Evolutionary conservation across 495 filamentous ascomycete species (phyloP), one percentile per base, ranked within the genome.

Genomic region (Aspergillus hancockii): DNA sequence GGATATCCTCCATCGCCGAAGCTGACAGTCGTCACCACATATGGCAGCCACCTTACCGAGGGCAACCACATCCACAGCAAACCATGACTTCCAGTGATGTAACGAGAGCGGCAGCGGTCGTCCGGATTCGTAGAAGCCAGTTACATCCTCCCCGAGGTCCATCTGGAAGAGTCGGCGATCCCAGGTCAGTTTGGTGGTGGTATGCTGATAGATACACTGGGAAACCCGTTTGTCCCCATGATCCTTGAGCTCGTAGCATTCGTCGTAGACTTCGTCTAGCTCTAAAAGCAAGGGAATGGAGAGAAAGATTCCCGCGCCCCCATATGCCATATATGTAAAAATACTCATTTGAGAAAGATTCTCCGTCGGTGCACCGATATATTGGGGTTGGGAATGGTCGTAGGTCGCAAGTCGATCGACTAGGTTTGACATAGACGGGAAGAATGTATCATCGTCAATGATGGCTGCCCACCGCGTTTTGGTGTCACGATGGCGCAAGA

Each of bases 401-500:
- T 83, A 83, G 25, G 64, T 55, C 7, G 47, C 60, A 0, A 88
- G 66, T 30, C 71, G 78, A 6, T 73, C 56, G 4, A 82, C 67
- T 2, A 88, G 68, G 21, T 70, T 70, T 16, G 61, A 59, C 70
- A 86, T 76, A 31, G 77, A 81, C 0, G 79, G 75, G 70, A 87
- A 85, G 65, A 88, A 88, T 4, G 87, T 89, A 66, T 90, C 87
- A 70, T 90, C 87, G 69, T 90, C 87, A 22, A 89, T 77, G 71
- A 83, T n/a, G 75, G 74, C 86, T 81, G 88, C 49, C 75, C 67
- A 14, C 80, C 86, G 4, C 68, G 59, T 19, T 71, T 68, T 10
- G 68, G 71, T 16, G 72, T 68, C 62, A 22, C 55, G 55, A n/a
- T 57, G 38, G 40, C 61, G 41, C 52, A 56, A 57, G 9, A 67